Evolutionary conservation across 129 eudicot genomes (phyloP).

Genomic region (Silybum marianum): DNA sequence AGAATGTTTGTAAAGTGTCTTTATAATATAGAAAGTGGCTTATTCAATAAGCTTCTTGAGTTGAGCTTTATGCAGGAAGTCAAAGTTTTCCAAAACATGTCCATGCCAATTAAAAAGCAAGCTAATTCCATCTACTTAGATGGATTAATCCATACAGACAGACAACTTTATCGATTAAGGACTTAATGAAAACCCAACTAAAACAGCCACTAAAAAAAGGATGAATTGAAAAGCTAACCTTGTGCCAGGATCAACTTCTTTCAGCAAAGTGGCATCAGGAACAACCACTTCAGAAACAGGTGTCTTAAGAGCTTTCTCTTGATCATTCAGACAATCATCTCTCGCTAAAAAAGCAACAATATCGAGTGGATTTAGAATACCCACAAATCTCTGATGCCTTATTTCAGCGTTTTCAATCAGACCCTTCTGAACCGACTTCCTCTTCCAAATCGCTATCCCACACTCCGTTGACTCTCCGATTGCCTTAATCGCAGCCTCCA

Average conservation of each 20-base stretch:
- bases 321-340: conserved; percentile 73
- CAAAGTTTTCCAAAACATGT: too few species aligned
- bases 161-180: background rate
- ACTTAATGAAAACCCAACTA: background rate
- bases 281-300: conserved; percentile 81
- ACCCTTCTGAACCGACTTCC: conserved; percentile 54
- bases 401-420: conserved; percentile 63
- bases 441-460: conserved; percentile 82
- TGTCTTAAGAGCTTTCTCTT: conserved; percentile 73
- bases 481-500: conserved; percentile 80
- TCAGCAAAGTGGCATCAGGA: conserved; percentile 58
- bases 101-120: too few species aligned
- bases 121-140: background rate
- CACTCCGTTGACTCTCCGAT: conserved; percentile 85
- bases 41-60: too few species aligned
- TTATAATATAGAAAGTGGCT: background rate
- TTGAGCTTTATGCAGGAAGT: too few species aligned
- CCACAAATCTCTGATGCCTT: conserved; percentile 85
- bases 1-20: too few species aligned
- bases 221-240: conserved; percentile 49
- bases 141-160: too few species aligned
- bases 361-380: conserved; percentile 78
- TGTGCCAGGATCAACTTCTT: conserved; percentile 94
- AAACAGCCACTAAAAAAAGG: background rate
- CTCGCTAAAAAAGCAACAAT: conserved; percentile 81